A percentile compares a stretch with the other conserved stretches of the same genome.
Conservation (phyloP, 352 stramenopile species). For the Phytophthora cajani region DNA sequence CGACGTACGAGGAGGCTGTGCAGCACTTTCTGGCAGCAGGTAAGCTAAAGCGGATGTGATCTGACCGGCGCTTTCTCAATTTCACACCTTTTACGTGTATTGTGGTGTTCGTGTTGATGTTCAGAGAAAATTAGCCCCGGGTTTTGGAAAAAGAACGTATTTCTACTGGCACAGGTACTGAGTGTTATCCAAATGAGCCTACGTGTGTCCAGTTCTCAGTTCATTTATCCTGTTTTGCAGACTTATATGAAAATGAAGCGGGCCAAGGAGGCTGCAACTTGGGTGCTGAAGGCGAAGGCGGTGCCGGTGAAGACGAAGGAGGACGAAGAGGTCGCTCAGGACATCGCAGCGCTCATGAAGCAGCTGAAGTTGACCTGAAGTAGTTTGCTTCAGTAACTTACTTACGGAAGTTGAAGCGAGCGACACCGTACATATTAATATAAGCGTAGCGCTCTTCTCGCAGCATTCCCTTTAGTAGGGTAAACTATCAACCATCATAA, state of each 20-base stretch:
- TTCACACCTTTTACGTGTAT: background rate
- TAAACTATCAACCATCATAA: background rate
- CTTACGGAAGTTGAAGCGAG: too few relatives aligned
- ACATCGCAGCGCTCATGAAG: conserved; percentile 53
- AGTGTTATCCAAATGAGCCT: background rate
- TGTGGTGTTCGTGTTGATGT: background rate
- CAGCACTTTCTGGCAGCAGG: conserved; percentile 59
- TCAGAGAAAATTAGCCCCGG: conserved; percentile 67
- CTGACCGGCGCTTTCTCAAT: background rate
- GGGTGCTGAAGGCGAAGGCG: conserved; percentile 52
- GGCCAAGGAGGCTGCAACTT: conserved; percentile 48
- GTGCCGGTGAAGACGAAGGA: conserved; percentile 71
- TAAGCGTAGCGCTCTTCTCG: too few relatives aligned
- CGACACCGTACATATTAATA: too few relatives aligned
- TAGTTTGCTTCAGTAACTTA: background rate
- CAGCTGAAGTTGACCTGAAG: conserved; percentile 42
- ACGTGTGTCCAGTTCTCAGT: background rate
- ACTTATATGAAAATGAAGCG: conserved; percentile 77
- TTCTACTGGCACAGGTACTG: conserved; percentile 61
- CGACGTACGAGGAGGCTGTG: conserved; percentile 72
- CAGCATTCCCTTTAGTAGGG: background rate
- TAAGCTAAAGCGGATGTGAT: conserved; percentile 19
- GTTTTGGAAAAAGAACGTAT: conserved; percentile 84
- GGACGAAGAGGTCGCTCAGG: conserved; percentile 56
- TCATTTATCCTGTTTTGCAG: conserved; percentile 19